A percentile compares a stretch with the other conserved stretches of the same genome.
Evolutionary conservation across 176 grass and related monocot species (phyloP).

Genomic region (Oryza coarctata): DNA sequence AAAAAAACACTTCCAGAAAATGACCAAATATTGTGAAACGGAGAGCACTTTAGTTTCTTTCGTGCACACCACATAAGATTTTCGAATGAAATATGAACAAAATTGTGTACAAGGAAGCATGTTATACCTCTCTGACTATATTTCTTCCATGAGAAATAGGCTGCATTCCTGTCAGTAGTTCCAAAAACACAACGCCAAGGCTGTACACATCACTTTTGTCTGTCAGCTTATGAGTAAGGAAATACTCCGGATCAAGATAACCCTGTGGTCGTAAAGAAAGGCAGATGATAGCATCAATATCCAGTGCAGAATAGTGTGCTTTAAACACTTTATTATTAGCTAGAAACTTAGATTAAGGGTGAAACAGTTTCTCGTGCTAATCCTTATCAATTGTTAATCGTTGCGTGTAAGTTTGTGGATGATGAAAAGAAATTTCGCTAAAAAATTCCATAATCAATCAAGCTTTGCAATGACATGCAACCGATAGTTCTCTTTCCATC

Average conservation of each 20-base stretch:
- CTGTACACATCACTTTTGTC: conserved; percentile 83
- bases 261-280: conserved; percentile 45
- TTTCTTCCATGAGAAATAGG: conserved; percentile 86
- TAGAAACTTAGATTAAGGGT: not conserved
- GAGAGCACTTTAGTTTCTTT: not conserved
- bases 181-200: conserved; percentile 75
- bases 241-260: conserved; percentile 87
- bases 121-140: conserved; percentile 64
- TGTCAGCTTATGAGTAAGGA: conserved; percentile 71
- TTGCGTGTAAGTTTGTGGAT: not conserved
- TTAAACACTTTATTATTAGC: not conserved
- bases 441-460: not conserved
- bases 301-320: not conserved
- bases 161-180: conserved; percentile 74
- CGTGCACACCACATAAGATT: not conserved
- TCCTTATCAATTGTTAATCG: not conserved
- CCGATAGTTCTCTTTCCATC: not conserved
- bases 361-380: not conserved
- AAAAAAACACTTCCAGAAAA: not conserved
- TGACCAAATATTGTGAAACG: not conserved
- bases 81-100: not conserved
- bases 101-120: not conserved
- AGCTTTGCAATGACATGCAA: not conserved
- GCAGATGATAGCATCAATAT: not conserved
- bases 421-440: not conserved